Conservation (phyloP, 345 rosid species). For the Durio zibethinus region DNA sequence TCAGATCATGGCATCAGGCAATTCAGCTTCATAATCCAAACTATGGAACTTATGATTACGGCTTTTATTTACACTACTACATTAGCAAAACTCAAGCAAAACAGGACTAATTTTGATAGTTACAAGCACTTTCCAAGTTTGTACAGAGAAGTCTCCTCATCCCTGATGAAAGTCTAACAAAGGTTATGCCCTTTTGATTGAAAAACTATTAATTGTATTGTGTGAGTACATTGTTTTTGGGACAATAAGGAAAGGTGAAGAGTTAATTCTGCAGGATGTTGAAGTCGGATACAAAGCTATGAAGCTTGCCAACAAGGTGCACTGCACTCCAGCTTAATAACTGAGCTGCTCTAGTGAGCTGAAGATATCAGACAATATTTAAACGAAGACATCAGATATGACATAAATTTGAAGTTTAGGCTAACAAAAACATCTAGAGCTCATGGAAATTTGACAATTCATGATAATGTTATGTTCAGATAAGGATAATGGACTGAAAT, state of each 20-base stretch:
- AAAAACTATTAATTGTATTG: too few species aligned
- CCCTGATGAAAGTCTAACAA: too few species aligned
- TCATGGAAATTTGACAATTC: neutral
- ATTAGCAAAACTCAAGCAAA: neutral
- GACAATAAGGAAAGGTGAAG: too few species aligned
- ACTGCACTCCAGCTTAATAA: neutral
- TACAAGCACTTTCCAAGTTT: too few species aligned
- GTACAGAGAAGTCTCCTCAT: too few species aligned
- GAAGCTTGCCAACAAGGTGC: too few species aligned
- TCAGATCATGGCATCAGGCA: too few species aligned
- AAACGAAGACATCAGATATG: neutral
- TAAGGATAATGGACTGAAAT: too few species aligned
- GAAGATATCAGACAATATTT: neutral
- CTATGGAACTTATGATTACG: neutral
- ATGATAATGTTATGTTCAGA: neutral
- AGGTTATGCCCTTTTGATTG: too few species aligned
- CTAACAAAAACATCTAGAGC: neutral
- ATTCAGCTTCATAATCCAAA: neutral
- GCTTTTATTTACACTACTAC: neutral
- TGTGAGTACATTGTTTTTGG: neutral
- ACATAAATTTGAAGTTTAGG: neutral
- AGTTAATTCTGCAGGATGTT: too few species aligned
- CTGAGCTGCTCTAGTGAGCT: neutral
- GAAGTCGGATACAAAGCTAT: too few species aligned
- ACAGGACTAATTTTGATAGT: neutral